Conservation (phyloP, 305 asterid species). For the Coffea humblotiana region DNA sequence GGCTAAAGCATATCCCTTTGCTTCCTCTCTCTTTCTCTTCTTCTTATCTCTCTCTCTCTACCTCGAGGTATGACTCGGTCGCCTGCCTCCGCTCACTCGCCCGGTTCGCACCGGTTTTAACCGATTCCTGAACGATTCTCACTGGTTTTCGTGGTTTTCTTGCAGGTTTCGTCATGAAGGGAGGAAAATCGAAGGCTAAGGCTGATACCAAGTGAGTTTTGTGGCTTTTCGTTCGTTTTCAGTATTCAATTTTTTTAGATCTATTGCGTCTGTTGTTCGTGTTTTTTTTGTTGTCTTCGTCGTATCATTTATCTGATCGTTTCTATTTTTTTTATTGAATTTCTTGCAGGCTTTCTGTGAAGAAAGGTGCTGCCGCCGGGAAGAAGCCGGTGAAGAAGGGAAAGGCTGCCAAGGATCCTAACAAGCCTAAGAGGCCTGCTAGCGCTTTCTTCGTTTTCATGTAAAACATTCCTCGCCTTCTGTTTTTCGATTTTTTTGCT, state of each 20-base stretch:
- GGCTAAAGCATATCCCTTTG: slow-evolving; percentile 32
- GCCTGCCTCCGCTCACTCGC: slow-evolving; percentile 13
- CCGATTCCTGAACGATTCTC: slow-evolving; percentile 32
- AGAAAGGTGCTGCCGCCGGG: slow-evolving; percentile 46
- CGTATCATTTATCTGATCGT: slow-evolving; percentile 9
- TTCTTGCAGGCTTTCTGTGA: slow-evolving; percentile 65
- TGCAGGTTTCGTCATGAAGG: slow-evolving; percentile 54
- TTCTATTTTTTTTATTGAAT: slow-evolving; percentile 3
- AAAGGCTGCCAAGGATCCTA: slow-evolving; percentile 81
- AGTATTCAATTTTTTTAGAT: slow-evolving; percentile 9
- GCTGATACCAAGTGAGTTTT: slow-evolving; percentile 51
- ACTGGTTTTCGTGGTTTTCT: slow-evolving; percentile 22
- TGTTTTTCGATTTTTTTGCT: not conserved
- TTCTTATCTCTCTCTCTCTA: slow-evolving; percentile 14
- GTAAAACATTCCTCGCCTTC: slow-evolving; percentile 25
- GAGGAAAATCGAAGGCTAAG: slow-evolving; percentile 62
- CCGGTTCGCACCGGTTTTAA: slow-evolving; percentile 27
- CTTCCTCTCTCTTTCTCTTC: slow-evolving; percentile 20
- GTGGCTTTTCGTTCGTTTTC: not conserved
- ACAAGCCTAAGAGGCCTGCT: slow-evolving; percentile 94
- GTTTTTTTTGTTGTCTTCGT: not conserved
- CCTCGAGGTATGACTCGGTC: slow-evolving; percentile 34
- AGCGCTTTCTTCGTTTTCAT: slow-evolving; percentile 95
- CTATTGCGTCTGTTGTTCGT: slow-evolving; percentile 10
- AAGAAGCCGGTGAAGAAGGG: slow-evolving; percentile 53